A percentile compares a stretch with the other conserved stretches of the same genome.
These are phyloP conservation scores for Spergularia marina DNA, from an alignment of 148 eudicot species.

Conservation along the genomic window DNA sequence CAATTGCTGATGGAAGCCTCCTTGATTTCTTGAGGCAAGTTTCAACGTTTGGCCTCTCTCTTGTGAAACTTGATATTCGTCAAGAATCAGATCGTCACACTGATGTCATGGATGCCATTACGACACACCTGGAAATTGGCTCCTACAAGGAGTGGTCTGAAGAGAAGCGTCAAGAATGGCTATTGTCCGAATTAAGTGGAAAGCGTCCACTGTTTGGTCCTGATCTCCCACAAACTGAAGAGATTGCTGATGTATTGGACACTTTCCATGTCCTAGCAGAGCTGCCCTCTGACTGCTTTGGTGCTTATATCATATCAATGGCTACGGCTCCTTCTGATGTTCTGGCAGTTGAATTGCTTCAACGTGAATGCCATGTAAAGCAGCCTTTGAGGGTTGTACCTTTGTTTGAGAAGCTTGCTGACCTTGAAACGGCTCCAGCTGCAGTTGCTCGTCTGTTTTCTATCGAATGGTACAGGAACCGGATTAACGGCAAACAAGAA, in stretches of 20 bases:
- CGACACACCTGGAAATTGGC: constrained; percentile 80
- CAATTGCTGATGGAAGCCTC: constrained; percentile 96
- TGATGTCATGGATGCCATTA: constrained; percentile 92
- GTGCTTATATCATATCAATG: constrained; percentile 97
- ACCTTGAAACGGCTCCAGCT: constrained; percentile 91
- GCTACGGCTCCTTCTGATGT: constrained; percentile 97
- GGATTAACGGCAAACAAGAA: constrained; percentile 90
- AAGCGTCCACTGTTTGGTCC: constrained; percentile 93
- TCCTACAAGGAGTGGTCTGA: constrained; percentile 96
- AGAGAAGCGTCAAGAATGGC: constrained; percentile 91
- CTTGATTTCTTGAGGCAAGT: constrained; percentile 95
- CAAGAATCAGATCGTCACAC: constrained; percentile 97
- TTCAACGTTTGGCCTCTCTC: constrained; percentile 91
- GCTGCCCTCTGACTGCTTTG: constrained; percentile 92
- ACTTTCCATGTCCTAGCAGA: constrained; percentile 81
- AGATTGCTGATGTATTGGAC: constrained; percentile 86
- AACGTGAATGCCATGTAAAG: constrained; percentile 88
- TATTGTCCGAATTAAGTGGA: constrained; percentile 83
- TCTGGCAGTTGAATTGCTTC: constrained; percentile 91
- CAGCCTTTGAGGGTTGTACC: constrained; percentile 89
- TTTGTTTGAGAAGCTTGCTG: constrained; percentile 87
- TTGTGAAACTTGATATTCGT: constrained; percentile 87
- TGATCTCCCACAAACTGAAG: constrained; percentile 92
- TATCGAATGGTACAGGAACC: constrained; percentile 76
- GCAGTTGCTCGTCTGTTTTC: constrained; percentile 89